Evolutionary conservation across 2,329 filamentous ascomycete genomes (phyloP), one percentile per base, ranked within the genome.

Genomic region (Blastomyces parvus): DNA sequence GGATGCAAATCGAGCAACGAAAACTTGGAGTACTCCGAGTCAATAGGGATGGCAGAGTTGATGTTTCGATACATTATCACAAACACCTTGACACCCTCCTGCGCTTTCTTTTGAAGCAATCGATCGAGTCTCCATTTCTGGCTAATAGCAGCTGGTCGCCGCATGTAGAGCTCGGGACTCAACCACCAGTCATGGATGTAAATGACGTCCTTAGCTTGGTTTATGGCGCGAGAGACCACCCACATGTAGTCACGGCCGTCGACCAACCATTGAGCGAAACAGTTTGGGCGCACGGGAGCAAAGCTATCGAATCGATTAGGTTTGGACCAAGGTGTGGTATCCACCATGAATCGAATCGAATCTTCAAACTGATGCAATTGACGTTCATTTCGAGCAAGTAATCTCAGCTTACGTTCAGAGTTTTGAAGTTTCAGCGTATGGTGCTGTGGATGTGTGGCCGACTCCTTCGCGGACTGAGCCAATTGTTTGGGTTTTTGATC

Each of bases 141-240:
- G 68, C 91, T 88, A 71, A 83, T 83, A 68, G 88, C 88, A 0
- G 94, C 89, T 1, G 94, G 92, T 30, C 94, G 84, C 40, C 94
- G 86, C 67, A 99, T 77, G 77, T 76, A 96, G 40, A 97, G 80
- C 76, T 96, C 92, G 0, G 92, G 94, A 4, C 90, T 95, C 19
- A 97, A 80, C 94, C 94, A 97, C 94, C 67, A 99, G 72, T 97
- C 94, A 65, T 83, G 89, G 67, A 99, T 95, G 75, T 97, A 99
- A 69, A 99, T 97, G 59, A 88, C 88, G 77, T 97, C 93, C 71
- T 89, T 89, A 50, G 94, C 94, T 65, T 87, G 82, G 66, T 97
- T 92, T n/a, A 97, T 82, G 0, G 92, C 93, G 36, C 88, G 86
- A 0, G 91, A 95, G 9, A 99, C 91, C 27, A 94, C 88, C 88